Conservation (phyloP, 2,329 filamentous ascomycete genomes). For the Colletotrichum sublineola region DNA sequence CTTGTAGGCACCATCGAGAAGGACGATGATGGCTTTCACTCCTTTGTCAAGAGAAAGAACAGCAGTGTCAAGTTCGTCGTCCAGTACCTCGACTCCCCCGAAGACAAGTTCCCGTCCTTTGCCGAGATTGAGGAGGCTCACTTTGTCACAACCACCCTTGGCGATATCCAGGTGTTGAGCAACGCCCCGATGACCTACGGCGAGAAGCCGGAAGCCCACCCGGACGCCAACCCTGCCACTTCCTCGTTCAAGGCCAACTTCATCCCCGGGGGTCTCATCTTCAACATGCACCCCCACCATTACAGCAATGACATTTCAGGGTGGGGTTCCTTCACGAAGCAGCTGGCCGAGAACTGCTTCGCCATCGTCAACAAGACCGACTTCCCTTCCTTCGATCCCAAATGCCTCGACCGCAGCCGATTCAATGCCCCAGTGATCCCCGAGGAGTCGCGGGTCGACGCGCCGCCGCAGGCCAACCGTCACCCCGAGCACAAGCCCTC, state of each 20-base stretch:
- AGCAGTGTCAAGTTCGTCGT: conserved; percentile 53
- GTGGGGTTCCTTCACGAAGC: conserved; percentile 47
- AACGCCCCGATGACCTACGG: conserved; percentile 56
- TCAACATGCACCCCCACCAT: conserved; percentile 59
- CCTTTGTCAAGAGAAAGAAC: conserved; percentile 52
- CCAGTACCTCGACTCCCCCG: conserved; percentile 52
- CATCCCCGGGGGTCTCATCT: conserved; percentile 56
- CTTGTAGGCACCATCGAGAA: conserved; percentile 50
- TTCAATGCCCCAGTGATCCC: too few species aligned
- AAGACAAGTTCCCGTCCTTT: conserved; percentile 46
- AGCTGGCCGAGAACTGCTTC: conserved; percentile 43
- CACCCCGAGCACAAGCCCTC: too few species aligned
- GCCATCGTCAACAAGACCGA: conserved; percentile 30
- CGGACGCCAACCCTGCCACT: conserved; percentile 50
- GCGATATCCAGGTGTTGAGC: conserved; percentile 52
- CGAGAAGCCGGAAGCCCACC: conserved; percentile 55
- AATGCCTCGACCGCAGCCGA: too few species aligned
- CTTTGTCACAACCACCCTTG: conserved; percentile 51
- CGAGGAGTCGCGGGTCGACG: too few species aligned
- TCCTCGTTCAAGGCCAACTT: conserved; percentile 58
- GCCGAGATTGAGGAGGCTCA: conserved; percentile 53
- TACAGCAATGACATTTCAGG: conserved; percentile 59
- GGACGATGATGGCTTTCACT: conserved; percentile 51
- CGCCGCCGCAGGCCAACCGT: too few species aligned
- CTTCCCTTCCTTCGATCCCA: too few species aligned